Conservation (phyloP, 2,329 filamentous ascomycete species). For the Cordyceps militaris region DNA sequence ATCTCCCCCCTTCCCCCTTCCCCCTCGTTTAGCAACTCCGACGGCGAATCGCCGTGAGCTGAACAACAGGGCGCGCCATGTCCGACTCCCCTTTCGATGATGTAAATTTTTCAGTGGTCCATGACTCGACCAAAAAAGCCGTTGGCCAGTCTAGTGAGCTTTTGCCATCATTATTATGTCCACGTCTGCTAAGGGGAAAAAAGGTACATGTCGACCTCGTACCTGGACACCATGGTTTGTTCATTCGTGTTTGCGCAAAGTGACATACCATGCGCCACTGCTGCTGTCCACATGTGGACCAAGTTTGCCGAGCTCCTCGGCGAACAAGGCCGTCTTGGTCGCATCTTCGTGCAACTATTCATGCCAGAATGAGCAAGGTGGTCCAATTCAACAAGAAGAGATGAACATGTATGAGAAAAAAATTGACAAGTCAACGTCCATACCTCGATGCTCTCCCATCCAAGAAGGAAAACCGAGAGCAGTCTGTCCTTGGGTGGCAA, state of each 20-base stretch:
- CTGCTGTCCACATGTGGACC: background rate
- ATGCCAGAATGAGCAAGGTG: background rate
- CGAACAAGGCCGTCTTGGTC: background rate
- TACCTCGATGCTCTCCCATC: conserved; percentile 10
- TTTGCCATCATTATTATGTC: background rate
- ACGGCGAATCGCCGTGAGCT: background rate
- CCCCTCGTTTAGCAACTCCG: background rate
- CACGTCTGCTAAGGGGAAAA: background rate
- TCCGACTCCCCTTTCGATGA: background rate
- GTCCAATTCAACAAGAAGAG: background rate
- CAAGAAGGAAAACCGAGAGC: conserved; percentile 1
- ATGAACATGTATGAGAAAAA: background rate
- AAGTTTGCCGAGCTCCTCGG: conserved; percentile 1
- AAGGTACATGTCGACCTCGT: background rate
- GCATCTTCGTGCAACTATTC: conserved; percentile 2
- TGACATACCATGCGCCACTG: conserved; percentile 6
- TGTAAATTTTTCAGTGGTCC: background rate
- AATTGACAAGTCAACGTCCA: background rate
- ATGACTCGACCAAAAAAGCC: background rate
- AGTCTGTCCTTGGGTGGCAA: background rate
- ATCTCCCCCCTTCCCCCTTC: background rate
- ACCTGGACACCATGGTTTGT: background rate
- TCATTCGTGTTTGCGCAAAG: background rate
- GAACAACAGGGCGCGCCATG: background rate
- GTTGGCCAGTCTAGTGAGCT: background rate